Evolutionary conservation across 768 basidiomycete species (phyloP).

Genomic region (Lepiota venenata): DNA sequence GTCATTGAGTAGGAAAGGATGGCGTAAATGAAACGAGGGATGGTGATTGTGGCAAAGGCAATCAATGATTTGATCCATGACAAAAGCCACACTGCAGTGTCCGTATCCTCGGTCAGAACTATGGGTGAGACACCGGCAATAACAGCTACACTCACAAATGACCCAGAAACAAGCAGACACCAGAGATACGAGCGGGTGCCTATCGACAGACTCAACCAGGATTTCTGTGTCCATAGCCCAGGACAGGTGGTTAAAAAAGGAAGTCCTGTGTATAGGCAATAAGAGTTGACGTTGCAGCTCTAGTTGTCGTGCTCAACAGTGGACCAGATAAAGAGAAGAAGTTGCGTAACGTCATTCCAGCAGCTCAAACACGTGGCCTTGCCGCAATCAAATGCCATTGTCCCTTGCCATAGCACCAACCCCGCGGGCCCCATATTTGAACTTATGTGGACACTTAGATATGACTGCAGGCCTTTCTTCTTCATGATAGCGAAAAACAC

Average conservation of each 20-base stretch:
- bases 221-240: constrained; percentile 34
- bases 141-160: constrained; percentile 50
- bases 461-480: background rate
- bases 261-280: constrained; percentile 11
- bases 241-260: constrained; percentile 1
- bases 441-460: background rate
- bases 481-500: no score
- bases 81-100: constrained; percentile 66
- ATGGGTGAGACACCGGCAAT: background rate
- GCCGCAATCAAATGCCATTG: background rate
- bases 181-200: constrained; percentile 73
- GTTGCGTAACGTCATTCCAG: background rate
- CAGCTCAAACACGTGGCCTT: constrained; percentile 5
- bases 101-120: background rate
- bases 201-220: constrained; percentile 31
- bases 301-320: background rate
- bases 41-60: constrained; percentile 77
- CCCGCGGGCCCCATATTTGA: background rate
- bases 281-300: background rate
- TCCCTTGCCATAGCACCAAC: background rate
- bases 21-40: constrained; percentile 76
- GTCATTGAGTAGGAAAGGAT: constrained; percentile 88
- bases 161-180: constrained; percentile 85
- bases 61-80: constrained; percentile 75
- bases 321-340: background rate